Percentiles rank a stretch among this genome's conserved stretches.
Evolutionary conservation across 495 filamentous ascomycete genomes (phyloP).

Genomic region (Arthonia radiata): DNA sequence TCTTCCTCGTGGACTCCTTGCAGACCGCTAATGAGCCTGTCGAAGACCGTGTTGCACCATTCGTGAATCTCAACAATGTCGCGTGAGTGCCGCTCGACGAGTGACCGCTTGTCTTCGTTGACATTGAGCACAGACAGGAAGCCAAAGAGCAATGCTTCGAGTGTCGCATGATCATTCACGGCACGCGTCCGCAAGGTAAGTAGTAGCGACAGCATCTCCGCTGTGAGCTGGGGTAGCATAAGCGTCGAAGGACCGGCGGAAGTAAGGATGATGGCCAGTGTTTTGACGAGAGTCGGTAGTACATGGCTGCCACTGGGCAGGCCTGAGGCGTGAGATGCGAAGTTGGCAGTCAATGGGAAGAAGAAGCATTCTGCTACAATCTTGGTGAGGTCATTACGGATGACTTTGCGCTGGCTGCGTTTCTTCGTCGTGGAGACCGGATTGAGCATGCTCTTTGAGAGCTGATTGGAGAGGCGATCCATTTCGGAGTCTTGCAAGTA

Average conservation of each 20-base stretch:
- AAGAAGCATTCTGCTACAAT: conserved; percentile 59
- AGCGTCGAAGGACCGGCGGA: conserved; percentile 37
- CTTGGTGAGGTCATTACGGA: conserved; percentile 49
- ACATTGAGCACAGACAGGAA: conserved; percentile 64
- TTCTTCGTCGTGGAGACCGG: conserved; percentile 53
- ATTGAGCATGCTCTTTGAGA: conserved; percentile 46
- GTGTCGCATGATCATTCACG: conserved; percentile 32
- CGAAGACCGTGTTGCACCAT: conserved; percentile 51
- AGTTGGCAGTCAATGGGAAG: conserved; percentile 37
- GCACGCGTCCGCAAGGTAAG: conserved; percentile 19
- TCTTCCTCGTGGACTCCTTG: neutral
- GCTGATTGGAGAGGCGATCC: conserved; percentile 28
- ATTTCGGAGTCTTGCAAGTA: conserved; percentile 28
- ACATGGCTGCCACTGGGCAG: conserved; percentile 13
- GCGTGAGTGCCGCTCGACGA: conserved; percentile 30
- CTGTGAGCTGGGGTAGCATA: conserved; percentile 38
- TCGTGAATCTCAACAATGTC: conserved; percentile 34
- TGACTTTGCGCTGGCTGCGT: conserved; percentile 36
- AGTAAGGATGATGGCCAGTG: conserved; percentile 37
- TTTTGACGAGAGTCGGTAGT: conserved; percentile 36
- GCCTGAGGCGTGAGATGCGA: conserved; percentile 9
- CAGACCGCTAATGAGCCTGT: conserved; percentile 10
- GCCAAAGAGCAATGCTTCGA: conserved; percentile 50
- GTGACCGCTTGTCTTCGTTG: conserved; percentile 28
- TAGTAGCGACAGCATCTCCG: conserved; percentile 42